Conservation (phyloP, 2,329 filamentous ascomycete genomes). For the Penicillium sp. region DNA sequence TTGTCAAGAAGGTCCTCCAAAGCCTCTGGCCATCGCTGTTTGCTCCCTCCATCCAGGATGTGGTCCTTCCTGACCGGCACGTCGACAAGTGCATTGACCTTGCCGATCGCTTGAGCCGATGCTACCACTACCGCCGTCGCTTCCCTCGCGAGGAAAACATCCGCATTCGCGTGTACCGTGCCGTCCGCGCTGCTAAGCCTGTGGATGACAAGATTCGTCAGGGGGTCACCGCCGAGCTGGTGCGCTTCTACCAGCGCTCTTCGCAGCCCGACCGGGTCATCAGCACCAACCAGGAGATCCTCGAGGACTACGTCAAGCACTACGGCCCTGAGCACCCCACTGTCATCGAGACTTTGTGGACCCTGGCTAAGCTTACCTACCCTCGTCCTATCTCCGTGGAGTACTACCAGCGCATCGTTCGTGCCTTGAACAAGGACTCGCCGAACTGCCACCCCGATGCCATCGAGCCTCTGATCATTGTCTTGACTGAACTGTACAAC, state of each 20-base stretch:
- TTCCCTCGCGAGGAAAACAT: constrained; percentile 37
- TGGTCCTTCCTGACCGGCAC: constrained; percentile 42
- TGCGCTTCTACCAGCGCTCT: constrained; percentile 29
- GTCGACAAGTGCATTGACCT: constrained; percentile 47
- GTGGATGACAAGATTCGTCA: constrained; percentile 32
- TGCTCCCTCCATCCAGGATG: constrained; percentile 42
- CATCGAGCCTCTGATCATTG: constrained; percentile 36
- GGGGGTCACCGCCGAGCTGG: constrained; percentile 26
- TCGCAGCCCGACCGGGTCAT: constrained; percentile 37
- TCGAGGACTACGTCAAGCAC: constrained; percentile 36
- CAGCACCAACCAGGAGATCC: constrained; percentile 36
- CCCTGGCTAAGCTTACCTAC: constrained; percentile 34
- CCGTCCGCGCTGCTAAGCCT: constrained; percentile 26
- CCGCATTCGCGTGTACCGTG: constrained; percentile 35
- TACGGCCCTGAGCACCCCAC: constrained; percentile 33
- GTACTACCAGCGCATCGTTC: constrained; percentile 39
- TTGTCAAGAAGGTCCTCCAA: constrained; percentile 46
- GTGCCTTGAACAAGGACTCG: constrained; percentile 37
- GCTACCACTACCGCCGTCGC: constrained; percentile 41
- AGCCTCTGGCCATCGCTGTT: constrained; percentile 48
- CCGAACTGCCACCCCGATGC: constrained; percentile 35
- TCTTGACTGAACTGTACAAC: constrained; percentile 38
- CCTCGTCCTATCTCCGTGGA: constrained; percentile 37
- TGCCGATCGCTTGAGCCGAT: constrained; percentile 45
- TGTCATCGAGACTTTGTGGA: constrained; percentile 38